A percentile compares a stretch with the other conserved stretches of the same genome.
phyloP scores from a whole-genome alignment of 495 filamentous ascomycete genomes.

The Penicillium tannophilum region DNA sequence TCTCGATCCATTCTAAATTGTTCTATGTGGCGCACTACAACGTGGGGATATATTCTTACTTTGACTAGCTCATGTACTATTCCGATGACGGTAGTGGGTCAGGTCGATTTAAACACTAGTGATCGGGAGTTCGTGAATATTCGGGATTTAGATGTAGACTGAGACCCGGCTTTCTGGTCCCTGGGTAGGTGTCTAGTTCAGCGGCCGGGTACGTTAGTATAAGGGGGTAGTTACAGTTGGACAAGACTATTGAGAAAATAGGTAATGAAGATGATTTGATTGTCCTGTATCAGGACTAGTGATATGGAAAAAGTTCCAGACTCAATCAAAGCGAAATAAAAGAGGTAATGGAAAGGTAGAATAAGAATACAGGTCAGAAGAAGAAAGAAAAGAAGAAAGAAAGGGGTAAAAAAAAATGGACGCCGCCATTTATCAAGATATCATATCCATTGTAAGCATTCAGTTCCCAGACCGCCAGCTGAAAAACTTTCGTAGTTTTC shows the following conservation, averaged over 20 bases:
- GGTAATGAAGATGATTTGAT: not conserved
- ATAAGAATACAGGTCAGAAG: conserved; percentile 18
- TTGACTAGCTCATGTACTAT: not conserved
- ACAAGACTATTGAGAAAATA: not conserved
- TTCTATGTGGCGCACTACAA: not conserved
- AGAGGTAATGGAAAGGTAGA: conserved; percentile 15
- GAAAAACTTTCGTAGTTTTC: conserved; percentile 29
- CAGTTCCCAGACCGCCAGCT: conserved; percentile 30
- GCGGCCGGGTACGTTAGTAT: not conserved
- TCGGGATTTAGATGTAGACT: not conserved
- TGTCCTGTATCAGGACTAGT: conserved; percentile 11
- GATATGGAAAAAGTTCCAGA: conserved; percentile 20
- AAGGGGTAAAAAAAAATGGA: conserved; percentile 14
- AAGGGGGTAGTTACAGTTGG: not conserved
- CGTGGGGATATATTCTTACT: not conserved
- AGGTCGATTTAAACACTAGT: not conserved
- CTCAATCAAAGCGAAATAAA: conserved; percentile 11
- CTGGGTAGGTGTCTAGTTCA: not conserved
- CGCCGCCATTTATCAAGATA: conserved; percentile 11
- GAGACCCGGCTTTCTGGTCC: not conserved
- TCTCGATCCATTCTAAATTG: not conserved
- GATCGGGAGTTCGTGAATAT: not conserved
- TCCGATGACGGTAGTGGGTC: not conserved
- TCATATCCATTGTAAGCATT: conserved; percentile 12
- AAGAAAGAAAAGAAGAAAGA: conserved; percentile 19